Evolutionary conservation across 2,329 filamentous ascomycete species (phyloP).

Genomic region (Biscogniauxia marginata): DNA sequence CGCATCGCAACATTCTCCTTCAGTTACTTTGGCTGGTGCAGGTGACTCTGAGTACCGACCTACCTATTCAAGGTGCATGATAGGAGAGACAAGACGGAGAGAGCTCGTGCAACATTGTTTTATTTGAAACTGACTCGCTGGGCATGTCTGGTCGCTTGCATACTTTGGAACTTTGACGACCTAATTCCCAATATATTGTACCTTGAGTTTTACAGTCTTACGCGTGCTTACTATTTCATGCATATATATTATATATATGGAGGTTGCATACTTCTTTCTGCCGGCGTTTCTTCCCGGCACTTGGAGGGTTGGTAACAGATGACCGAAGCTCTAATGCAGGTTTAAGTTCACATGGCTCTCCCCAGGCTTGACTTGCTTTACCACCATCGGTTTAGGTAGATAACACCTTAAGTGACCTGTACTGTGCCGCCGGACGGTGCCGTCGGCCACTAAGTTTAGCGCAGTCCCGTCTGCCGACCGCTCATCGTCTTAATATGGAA

Average conservation of each 20-base stretch:
- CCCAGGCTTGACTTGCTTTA: no score
- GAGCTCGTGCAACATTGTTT: not conserved
- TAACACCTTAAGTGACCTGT: not conserved
- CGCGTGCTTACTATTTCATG: not conserved
- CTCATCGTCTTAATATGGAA: not conserved
- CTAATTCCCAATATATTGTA: not conserved
- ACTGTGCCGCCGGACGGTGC: not conserved
- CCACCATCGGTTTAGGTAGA: no score
- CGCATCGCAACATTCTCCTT: not conserved
- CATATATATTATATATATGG: not conserved
- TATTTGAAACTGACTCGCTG: not conserved
- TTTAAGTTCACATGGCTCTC: no score
- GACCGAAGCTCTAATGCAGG: no score
- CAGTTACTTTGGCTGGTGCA: not conserved
- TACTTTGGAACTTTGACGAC: not conserved
- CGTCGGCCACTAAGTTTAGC: not conserved
- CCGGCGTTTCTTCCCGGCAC: not conserved
- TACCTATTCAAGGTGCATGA: not conserved
- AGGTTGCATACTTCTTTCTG: not conserved
- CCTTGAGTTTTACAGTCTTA: not conserved
- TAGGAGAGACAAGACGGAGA: not conserved
- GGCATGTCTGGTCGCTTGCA: not conserved
- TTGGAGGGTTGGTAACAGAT: no score
- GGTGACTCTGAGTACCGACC: not conserved
- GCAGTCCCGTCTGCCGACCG: not conserved